These are phyloP conservation scores for Backusella westeae DNA, from an alignment of 192 early-diverging fungal species.

Conservation along the genomic window DNA sequence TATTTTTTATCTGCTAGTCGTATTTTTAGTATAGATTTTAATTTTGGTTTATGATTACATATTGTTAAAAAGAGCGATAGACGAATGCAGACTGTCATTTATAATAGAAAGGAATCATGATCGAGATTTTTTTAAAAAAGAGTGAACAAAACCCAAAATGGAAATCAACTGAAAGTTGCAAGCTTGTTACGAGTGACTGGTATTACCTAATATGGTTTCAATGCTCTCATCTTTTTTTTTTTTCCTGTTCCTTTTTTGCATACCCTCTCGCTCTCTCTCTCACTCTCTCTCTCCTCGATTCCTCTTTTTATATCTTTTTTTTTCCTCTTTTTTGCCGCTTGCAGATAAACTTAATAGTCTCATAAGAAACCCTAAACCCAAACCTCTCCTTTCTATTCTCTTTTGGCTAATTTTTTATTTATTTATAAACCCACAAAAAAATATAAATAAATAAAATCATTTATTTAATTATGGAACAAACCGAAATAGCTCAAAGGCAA, in stretches of 20 bases:
- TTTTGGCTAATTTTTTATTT: background rate
- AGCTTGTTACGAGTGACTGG: background rate
- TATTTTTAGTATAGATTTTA: background rate
- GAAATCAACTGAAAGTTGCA: background rate
- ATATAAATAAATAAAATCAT: background rate
- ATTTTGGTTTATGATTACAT: background rate
- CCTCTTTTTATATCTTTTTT: background rate
- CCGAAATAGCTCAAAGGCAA: background rate
- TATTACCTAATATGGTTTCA: background rate
- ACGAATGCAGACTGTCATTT: background rate
- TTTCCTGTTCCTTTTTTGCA: background rate
- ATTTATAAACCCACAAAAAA: background rate
- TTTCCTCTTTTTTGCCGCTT: background rate
- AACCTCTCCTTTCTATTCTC: background rate
- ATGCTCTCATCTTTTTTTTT: background rate
- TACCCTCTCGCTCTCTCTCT: too few species aligned
- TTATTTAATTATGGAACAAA: background rate
- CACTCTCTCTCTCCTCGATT: too few species aligned
- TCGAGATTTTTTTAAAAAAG: background rate
- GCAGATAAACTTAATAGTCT: background rate
- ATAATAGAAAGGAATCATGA: background rate
- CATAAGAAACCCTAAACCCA: background rate
- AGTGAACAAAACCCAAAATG: background rate
- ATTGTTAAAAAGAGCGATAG: background rate
- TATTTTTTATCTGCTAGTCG: background rate